Evolutionary conservation across 176 grass and related monocot genomes (phyloP).

Genomic region (Alloteropsis semialata): DNA sequence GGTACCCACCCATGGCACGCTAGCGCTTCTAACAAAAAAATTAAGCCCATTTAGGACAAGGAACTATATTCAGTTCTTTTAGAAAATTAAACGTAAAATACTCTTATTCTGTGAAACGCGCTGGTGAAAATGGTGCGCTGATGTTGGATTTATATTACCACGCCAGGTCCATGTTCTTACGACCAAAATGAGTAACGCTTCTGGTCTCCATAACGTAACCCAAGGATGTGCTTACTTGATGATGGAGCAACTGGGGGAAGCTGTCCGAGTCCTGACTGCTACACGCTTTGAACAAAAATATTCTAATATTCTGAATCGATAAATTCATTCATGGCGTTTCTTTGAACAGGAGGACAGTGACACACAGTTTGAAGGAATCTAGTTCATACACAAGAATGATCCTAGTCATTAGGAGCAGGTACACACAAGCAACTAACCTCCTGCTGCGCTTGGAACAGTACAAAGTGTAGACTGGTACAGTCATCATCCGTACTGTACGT

Average conservation of each 20-base stretch:
- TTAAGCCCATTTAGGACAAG: too few species aligned
- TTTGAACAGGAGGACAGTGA: constrained; percentile 2
- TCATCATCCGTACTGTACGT: not conserved
- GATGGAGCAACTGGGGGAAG: not conserved
- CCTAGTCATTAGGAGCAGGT: not conserved
- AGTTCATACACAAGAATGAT: not conserved
- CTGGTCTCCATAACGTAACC: not conserved
- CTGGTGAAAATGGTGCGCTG: too few species aligned
- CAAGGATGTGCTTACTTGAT: not conserved
- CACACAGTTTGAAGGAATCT: not conserved
- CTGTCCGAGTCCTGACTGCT: not conserved
- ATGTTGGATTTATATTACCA: too few species aligned
- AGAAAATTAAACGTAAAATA: too few species aligned
- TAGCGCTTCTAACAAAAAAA: too few species aligned
- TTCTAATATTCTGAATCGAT: not conserved
- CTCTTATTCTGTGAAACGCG: too few species aligned
- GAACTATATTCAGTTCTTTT: too few species aligned
- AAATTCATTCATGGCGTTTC: not conserved
- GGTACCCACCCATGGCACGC: too few species aligned
- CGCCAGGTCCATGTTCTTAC: not conserved
- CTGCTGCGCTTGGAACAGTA: not conserved
- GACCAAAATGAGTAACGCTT: not conserved
- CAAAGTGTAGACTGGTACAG: not conserved
- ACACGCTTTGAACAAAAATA: not conserved
- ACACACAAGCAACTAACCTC: not conserved